Base-by-base conservation (phyloP, 2,329 filamentous ascomycete species). In the Thyridium curvatum region DNA sequence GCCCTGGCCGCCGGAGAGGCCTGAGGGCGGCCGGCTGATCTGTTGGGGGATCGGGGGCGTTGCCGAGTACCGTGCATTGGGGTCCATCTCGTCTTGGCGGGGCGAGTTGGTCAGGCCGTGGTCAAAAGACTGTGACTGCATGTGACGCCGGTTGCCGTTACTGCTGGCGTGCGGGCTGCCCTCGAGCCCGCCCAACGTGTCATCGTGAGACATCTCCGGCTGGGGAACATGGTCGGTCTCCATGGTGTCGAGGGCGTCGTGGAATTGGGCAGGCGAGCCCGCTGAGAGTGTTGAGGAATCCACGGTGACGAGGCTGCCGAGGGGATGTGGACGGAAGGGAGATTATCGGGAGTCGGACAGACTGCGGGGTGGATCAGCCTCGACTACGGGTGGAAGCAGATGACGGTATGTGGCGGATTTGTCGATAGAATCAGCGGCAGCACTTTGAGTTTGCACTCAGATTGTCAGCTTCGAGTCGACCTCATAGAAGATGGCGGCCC, bases 1-100 rank as follows among this genome's bases (percentile, higher is more conserved):
- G 36, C 59, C 52, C 40, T 53, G 62, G 30, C 56, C 52, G 34
- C 59, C 59, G 13, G 73, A 77, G 29, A 78, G 60, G 32, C 72
- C 71, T 18, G 75, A 79, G 4, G 74, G 66, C 5, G 75, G 74
- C 38, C 75, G 66, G 39, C 74, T 77, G 52, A 71, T 64, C 17
- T 61, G 58, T 37, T 62, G 57, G 28, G 65, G 62, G 6, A 69
- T 57, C 34, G 41, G 28, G n/a, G 47, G 46, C 39, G 43, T 42
- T 35, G 35, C 40, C 21, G 39, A 26, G 21, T 42, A 47, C 12
- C 38, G 42, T 12, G 34, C 28, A 26, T 18, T 30, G 4, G 30
- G 21, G 15, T 48, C 46, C 18, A 36, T 13, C 37, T 69, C 64
- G 34, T 69, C 66, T 35, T 60, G 56, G 31, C 55, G 58, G 14